These are phyloP conservation scores for Quercus alba DNA, from an alignment of 306 rosid genomes.

Conservation along the genomic window DNA sequence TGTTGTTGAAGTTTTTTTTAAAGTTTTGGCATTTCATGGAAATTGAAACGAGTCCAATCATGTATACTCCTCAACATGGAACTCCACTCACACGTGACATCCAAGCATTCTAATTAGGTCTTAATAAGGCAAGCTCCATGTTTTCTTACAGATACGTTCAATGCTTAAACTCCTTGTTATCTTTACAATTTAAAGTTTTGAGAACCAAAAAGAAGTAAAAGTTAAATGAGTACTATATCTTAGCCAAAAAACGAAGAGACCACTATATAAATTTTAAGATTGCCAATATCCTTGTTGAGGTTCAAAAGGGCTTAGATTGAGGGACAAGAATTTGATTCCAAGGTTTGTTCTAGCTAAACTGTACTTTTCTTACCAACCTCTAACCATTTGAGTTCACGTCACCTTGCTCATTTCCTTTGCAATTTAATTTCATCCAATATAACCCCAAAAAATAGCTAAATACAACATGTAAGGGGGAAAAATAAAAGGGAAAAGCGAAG, in stretches of 20 bases:
- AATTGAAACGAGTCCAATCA: not conserved
- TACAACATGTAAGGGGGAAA: not conserved
- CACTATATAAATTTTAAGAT: too few relatives aligned
- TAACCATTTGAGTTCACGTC: constrained; percentile 20
- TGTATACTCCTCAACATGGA: too few relatives aligned
- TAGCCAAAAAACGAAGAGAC: too few relatives aligned
- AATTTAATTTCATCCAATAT: not conserved
- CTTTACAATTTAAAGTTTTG: too few relatives aligned
- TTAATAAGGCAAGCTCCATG: too few relatives aligned
- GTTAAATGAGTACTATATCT: too few relatives aligned
- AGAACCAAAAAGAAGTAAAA: too few relatives aligned
- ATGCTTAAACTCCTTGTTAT: too few relatives aligned
- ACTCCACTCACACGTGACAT: too few relatives aligned
- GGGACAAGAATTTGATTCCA: constrained; percentile 21
- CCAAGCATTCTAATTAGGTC: too few relatives aligned
- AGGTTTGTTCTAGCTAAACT: constrained; percentile 25
- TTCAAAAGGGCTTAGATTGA: not conserved
- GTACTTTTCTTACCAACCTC: constrained; percentile 42
- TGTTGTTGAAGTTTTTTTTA: not conserved
- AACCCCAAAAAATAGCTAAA: not conserved
- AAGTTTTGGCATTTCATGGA: not conserved
- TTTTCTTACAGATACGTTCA: too few relatives aligned
- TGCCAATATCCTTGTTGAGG: not conserved
- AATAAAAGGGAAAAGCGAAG: not conserved
- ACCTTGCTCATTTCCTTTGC: not conserved